Base-by-base conservation (phyloP, 208 protist species). In the Crithidia brevicula region DNA sequence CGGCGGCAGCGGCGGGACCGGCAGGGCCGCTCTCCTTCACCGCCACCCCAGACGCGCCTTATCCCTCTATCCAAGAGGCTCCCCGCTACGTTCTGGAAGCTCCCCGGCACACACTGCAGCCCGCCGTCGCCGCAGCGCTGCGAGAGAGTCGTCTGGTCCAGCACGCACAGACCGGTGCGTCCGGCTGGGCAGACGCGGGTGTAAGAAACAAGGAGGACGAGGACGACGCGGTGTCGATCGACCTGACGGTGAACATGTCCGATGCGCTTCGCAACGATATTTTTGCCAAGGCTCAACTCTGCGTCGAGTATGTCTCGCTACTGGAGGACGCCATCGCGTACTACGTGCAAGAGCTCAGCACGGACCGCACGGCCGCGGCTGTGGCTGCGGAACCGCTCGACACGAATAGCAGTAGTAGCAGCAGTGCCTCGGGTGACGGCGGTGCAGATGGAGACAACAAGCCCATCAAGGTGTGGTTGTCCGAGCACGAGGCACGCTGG, bases 81-180 rank as follows among this genome's bases (percentile, higher is more conserved):
- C 52, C 78, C n/a, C 82, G 85, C 9, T 91, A 89, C 57, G 77
- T 94, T 4, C 54, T 94, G 25, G 85, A 94, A 45, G 80, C 80
- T 4, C 64, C 60, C n/a, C 89, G 89, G 13, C 60, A 91, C 72
- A 54, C 81, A 1, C 33, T 91, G 25, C 58, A 67, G 31, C 66
- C 81, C 27, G 67, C 63, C 52, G 81, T 91, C 20, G 57, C 40
- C 11, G 45, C 30, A 0, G 84, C 88, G 5, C 40, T 93, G 49
- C 20, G 22, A 22, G 88, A 90, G 63, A 85, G 72, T 11, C 64
- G 57, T 18, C 28, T 11, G 8, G 51, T 52, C 46, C 25, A 58
- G 28, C 3, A 0, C 4, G 3, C 22, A 2, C n/a, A 30, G 10
- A 25, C 16, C 22, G 58, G 58, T 5, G 49, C n/a, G n/a, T 33